These are phyloP conservation scores for Globisporangium nodosum DNA, from an alignment of 352 stramenopile genomes.

Conservation along the genomic window DNA sequence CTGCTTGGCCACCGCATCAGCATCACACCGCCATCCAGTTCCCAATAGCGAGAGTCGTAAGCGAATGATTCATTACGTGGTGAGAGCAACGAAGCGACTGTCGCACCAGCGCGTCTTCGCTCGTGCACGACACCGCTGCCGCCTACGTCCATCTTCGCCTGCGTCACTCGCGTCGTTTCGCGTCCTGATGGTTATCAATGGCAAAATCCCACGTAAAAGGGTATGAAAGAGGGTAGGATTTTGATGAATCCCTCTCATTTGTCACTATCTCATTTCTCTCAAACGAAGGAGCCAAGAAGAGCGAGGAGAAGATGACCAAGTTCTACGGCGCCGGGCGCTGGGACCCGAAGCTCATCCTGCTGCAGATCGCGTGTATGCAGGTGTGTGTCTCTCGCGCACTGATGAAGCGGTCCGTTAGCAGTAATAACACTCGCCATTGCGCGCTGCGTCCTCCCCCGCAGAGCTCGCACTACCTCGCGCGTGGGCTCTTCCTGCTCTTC, in stretches of 20 bases:
- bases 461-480: conserved; percentile 78
- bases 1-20: background rate
- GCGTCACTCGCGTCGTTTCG: conserved; percentile 14
- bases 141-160: background rate
- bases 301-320: conserved; percentile 58
- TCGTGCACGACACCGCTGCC: background rate
- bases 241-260: background rate
- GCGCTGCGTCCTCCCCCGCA: conserved; percentile 13
- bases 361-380: conserved; percentile 88
- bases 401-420: background rate
- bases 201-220: background rate
- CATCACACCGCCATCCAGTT: background rate
- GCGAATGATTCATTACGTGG: background rate
- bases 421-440: too few relatives aligned
- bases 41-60: background rate
- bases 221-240: background rate
- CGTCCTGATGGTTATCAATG: background rate
- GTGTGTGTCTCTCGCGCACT: conserved; percentile 22
- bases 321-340: conserved; percentile 79
- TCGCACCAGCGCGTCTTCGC: conserved; percentile 8
- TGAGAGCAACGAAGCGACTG: background rate
- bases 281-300: background rate
- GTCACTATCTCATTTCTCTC: background rate
- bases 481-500: conserved; percentile 65
- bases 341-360: conserved; percentile 83